These are phyloP conservation scores for Phytophthora sansomeana DNA, from an alignment of 352 stramenopile genomes.

Conservation along the genomic window DNA sequence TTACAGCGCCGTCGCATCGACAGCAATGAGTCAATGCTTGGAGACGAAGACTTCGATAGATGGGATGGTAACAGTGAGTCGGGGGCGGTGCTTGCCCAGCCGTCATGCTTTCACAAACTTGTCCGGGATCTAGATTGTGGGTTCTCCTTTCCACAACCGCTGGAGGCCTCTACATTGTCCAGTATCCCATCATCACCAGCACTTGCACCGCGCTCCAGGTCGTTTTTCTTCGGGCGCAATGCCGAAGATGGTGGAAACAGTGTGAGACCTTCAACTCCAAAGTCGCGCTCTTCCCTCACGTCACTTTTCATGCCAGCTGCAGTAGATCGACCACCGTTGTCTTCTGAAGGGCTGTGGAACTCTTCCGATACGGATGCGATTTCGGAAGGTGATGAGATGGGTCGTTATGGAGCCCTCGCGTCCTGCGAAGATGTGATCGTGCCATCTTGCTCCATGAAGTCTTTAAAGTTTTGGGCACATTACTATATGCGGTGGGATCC, in stretches of 20 bases:
- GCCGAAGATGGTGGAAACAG: conserved; percentile 15
- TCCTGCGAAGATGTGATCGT: conserved; percentile 72
- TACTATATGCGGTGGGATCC: conserved; percentile 88
- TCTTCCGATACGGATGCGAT: conserved; percentile 38
- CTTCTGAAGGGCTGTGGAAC: conserved; percentile 42
- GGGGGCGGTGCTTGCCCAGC: conserved; percentile 27
- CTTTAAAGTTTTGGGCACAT: conserved; percentile 76
- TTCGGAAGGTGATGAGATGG: conserved; percentile 51
- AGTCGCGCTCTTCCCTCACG: conserved; percentile 42
- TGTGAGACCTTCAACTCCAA: conserved; percentile 26
- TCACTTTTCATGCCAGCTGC: conserved; percentile 41
- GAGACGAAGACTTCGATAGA: conserved; percentile 26
- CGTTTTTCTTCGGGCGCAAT: conserved; percentile 21
- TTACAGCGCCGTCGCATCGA: conserved; percentile 13
- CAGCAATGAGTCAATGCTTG: conserved; percentile 16
- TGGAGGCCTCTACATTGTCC: conserved; percentile 38
- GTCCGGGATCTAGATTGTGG: conserved; percentile 65
- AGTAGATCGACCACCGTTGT: conserved; percentile 34
- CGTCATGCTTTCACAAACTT: conserved; percentile 52
- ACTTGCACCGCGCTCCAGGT: conserved; percentile 27
- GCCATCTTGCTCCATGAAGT: conserved; percentile 71
- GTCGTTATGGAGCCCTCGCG: conserved; percentile 37
- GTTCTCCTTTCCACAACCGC: conserved; percentile 59
- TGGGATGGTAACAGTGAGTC: conserved; percentile 32
- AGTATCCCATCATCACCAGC: conserved; percentile 36